Evolutionary conservation across 2,329 filamentous ascomycete species (phyloP), one percentile per base, ranked within the genome.

Genomic region (Talaromyces sp.): DNA sequence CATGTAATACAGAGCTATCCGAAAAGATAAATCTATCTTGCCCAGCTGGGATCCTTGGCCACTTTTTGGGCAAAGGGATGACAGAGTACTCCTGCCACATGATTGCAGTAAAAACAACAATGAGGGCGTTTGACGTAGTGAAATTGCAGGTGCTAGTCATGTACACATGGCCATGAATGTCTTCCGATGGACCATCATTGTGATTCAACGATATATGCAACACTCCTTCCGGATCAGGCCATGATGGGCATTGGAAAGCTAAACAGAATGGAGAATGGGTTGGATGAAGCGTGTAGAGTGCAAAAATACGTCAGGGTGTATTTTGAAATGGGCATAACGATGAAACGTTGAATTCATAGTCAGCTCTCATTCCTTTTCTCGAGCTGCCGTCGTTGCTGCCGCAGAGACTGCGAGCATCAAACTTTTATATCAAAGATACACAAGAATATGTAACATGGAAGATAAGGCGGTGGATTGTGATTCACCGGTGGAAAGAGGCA

Each of bases 1-100:
- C 60, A 36, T 53, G 61, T 54, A 62, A 59, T 17, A 64, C 56
- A 41, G 64, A 61, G 46, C 41, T 63, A 56, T 61, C 61, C 21
- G 64, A 56, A 57, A 50, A 64, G 21, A 61, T 59, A 61, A 46
- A 58, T 41, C 63, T 61, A 35, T 60, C 60, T 33, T 55, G 46
- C 45, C 53, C 51, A n/a, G 35, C 50, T n/a, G 54, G 41, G 21
- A 53, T 51, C 22, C 41, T 58, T 17, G 58, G 57, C 56, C 48
- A 50, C 7, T 25, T 51, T 35, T 3, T 21, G 28, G 50, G 58
- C 10, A 19, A 21, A 39, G 60, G 58, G 17, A 57, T 40, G n/a
- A 57, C 25, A 21, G 52, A 50, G 39, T 52, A 40, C 36, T 19
- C 19, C 21, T 56, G 35, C 46, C 45, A 41, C 53, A 55, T 58